Evolutionary conservation across 768 basidiomycete genomes (phyloP), one percentile per base, ranked within the genome.

Genomic region (Tricholomella constricta): DNA sequence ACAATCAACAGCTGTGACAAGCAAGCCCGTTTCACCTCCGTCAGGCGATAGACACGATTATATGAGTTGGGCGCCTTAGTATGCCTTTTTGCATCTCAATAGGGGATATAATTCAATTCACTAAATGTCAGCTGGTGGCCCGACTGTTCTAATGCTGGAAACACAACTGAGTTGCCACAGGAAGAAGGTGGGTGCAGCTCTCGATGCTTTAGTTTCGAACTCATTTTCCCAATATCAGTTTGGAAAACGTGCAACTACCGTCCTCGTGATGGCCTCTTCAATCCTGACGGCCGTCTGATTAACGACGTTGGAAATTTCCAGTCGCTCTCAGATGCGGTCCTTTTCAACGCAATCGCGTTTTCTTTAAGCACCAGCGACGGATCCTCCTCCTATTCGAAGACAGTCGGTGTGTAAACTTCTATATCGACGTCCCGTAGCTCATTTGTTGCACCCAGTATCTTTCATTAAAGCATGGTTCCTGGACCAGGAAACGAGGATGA

Each of bases 61-160:
- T 62, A 74, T 86, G 78, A 85, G 84, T 63, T 86, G 82, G 81
- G 81, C 84, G 12, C 85, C 86, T 35, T 88, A 86, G 85, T 85
- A 65, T 41, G 82, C 64, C 11, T 29, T 37, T 26, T 34, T 15
- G n/a, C n/a, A 41, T 34, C 37, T 43, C 32, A 26, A 44, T 8
- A 10, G 45, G 25, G 37, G 2, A n/a, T 19, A 40, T 31, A 10
- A 40, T 14, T 37, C 32, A 0, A 34, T 44, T 5, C 38, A 23
- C 27, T 20, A 27, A 22, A 29, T n/a, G 25, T 0, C 52, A 84
- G 83, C 54, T 80, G 73, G 66, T 86, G 85, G 85, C 84, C 85
- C 0, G 74, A 86, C 62, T 88, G 86, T 61, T 74, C 78, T 10
- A 66, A 68, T 4, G 82, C 78, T 27, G 78, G 77, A 6, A 86